Evolutionary conservation across 1,139 yeast genomes (phyloP).

Genomic region (Yamadazyma blattariae): DNA sequence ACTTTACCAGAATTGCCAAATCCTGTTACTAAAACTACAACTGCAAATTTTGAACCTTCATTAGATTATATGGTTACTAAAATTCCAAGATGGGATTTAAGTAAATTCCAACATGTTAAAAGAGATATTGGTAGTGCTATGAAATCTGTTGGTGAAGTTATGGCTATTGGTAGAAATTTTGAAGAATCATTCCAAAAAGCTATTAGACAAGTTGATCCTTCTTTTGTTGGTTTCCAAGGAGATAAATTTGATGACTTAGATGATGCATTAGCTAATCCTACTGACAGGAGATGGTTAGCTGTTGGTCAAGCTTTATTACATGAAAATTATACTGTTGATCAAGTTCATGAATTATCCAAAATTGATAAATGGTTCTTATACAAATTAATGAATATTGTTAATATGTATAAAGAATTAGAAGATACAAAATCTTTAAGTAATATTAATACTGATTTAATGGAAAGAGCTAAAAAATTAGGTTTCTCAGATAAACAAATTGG

Average conservation of each 20-base stretch:
- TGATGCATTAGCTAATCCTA: slow-evolving; percentile 78
- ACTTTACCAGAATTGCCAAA: slow-evolving; percentile 94
- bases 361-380: slow-evolving; percentile 96
- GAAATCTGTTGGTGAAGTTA: slow-evolving; percentile 99
- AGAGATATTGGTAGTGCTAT: slow-evolving; percentile 92
- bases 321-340: slow-evolving; percentile 86
- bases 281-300: slow-evolving; percentile 98
- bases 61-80: slow-evolving; percentile 95
- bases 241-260: slow-evolving; percentile 78
- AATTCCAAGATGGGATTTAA: slow-evolving; percentile 97
- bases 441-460: slow-evolving; percentile 65
- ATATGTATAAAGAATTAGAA: slow-evolving; percentile 81
- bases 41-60: slow-evolving; percentile 96
- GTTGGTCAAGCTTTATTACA: slow-evolving; percentile 94
- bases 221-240: slow-evolving; percentile 90
- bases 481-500: slow-evolving; percentile 95
- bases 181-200: slow-evolving; percentile 99
- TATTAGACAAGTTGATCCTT: slow-evolving; percentile 93
- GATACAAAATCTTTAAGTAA: slow-evolving; percentile 53
- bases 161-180: slow-evolving; percentile 97
- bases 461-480: slow-evolving; percentile 87
- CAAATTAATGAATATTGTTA: slow-evolving; percentile 87
- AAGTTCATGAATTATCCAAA: slow-evolving; percentile 84
- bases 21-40: slow-evolving; percentile 93
- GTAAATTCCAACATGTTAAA: slow-evolving; percentile 92